These are phyloP conservation scores for Gentiana dahurica DNA, from an alignment of 257 asterid species.

Conservation along the genomic window DNA sequence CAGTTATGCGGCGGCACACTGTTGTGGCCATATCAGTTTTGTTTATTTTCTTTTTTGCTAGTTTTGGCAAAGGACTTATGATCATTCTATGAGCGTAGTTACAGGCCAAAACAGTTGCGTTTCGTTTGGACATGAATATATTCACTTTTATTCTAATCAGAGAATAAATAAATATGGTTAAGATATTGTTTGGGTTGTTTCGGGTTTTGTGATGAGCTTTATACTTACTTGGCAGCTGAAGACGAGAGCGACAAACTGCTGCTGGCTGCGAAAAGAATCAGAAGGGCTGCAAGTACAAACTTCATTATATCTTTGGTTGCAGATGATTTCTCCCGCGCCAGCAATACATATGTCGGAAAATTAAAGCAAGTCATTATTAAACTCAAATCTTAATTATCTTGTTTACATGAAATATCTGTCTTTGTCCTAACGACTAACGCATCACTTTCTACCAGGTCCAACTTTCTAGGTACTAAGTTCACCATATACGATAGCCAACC, in stretches of 20 bases:
- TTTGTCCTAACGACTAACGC: conserved; percentile 5
- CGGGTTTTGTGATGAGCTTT: too few species aligned
- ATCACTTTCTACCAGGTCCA: conserved; percentile 45
- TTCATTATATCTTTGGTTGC: conserved; percentile 75
- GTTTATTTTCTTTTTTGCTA: too few species aligned
- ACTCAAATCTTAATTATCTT: not conserved
- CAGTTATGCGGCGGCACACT: too few species aligned
- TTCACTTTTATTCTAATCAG: too few species aligned
- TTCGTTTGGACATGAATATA: too few species aligned
- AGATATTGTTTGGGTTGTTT: too few species aligned
- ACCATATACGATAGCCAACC: conserved; percentile 75
- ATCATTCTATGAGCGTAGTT: too few species aligned
- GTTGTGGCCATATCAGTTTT: too few species aligned
- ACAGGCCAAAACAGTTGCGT: too few species aligned
- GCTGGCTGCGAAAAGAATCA: conserved; percentile 66
- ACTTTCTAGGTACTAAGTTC: conserved; percentile 90
- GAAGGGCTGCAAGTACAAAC: conserved; percentile 82
- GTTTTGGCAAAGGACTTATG: too few species aligned
- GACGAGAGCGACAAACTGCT: conserved; percentile 60
- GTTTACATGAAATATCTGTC: not conserved
- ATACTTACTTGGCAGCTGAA: conserved; percentile 43
- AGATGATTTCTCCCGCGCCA: conserved; percentile 80
- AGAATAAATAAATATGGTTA: too few species aligned
- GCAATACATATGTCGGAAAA: conserved; percentile 84
- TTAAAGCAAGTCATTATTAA: conserved; percentile 35